A percentile compares a stretch with the other conserved stretches of the same genome.
These are phyloP conservation scores for Sugiyamaella americana DNA, from an alignment of 805 yeast genomes.

Conservation along the genomic window DNA sequence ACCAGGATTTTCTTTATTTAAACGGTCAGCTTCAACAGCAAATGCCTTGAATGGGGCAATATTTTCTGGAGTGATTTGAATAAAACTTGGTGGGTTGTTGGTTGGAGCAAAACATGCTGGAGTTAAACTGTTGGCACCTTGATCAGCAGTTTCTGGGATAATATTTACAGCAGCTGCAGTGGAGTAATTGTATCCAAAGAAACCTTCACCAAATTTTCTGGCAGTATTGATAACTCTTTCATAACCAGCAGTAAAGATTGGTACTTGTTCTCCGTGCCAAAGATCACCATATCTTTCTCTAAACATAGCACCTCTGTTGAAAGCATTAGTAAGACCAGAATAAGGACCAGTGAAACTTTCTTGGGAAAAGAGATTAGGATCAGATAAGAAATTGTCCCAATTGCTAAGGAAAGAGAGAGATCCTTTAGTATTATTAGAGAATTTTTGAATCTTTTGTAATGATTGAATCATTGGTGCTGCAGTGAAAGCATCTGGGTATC, in stretches of 20 bases:
- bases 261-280: constrained; percentile 37
- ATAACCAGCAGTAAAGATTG: constrained; percentile 51
- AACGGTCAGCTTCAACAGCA: constrained; percentile 25
- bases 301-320: constrained; percentile 44
- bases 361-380: constrained; percentile 39
- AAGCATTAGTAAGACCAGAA: constrained; percentile 47
- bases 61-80: constrained; percentile 2
- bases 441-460: constrained; percentile 16
- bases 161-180: constrained; percentile 35
- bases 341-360: constrained; percentile 49
- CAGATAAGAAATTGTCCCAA: constrained; percentile 40
- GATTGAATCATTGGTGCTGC: constrained; percentile 10
- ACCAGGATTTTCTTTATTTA: constrained; percentile 33
- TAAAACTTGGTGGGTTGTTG: constrained; percentile 23
- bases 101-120: constrained; percentile 43
- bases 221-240: constrained; percentile 54
- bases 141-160: constrained; percentile 41
- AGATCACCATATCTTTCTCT: constrained; percentile 46
- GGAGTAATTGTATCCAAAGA: constrained; percentile 43
- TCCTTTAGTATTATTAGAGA: constrained; percentile 28
- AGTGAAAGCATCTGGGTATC: constrained; percentile 38
- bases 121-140: constrained; percentile 57
- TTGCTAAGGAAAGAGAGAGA: constrained; percentile 42
- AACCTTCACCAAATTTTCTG: constrained; percentile 52
- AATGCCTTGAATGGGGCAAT: constrained; percentile 18